Evolutionary conservation across 768 basidiomycete species (phyloP).

Genomic region (Kwoniella mangroviensis): DNA sequence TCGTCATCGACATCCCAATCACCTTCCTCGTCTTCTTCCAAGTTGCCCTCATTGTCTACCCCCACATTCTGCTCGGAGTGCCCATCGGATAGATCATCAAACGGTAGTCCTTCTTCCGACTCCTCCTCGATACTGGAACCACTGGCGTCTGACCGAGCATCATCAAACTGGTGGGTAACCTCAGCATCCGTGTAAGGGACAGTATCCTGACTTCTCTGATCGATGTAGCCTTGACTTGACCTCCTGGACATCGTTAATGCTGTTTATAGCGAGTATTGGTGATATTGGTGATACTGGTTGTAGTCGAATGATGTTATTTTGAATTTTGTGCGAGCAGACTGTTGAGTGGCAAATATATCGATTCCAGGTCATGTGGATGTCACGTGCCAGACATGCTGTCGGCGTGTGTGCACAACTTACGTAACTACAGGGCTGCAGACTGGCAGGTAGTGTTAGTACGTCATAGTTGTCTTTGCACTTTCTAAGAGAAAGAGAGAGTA

Average conservation of each 20-base stretch:
- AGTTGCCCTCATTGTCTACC: not conserved
- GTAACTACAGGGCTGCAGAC: no score
- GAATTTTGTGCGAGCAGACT: no score
- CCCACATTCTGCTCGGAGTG: not conserved
- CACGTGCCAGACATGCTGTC: no score
- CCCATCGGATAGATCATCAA: slow-evolving; percentile 5
- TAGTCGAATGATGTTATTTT: no score
- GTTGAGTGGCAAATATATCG: no score
- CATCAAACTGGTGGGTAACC: slow-evolving; percentile 17
- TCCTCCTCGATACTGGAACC: slow-evolving; percentile 43
- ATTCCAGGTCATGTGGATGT: no score
- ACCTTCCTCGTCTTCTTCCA: slow-evolving; percentile 29
- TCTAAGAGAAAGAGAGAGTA: no score
- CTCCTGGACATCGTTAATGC: slow-evolving; percentile 9
- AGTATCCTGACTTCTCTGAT: not conserved
- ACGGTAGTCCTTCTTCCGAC: slow-evolving; percentile 21
- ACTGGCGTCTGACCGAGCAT: slow-evolving; percentile 11
- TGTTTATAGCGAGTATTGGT: no score
- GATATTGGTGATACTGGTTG: no score
- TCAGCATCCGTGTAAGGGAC: not conserved
- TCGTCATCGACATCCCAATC: slow-evolving; percentile 56
- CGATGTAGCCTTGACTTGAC: slow-evolving; percentile 19
- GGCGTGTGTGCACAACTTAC: no score
- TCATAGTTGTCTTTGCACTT: not conserved
- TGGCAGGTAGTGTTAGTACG: no score